Conservation (phyloP, 1,139 yeast species). For the Starmera stellimalicola region DNA sequence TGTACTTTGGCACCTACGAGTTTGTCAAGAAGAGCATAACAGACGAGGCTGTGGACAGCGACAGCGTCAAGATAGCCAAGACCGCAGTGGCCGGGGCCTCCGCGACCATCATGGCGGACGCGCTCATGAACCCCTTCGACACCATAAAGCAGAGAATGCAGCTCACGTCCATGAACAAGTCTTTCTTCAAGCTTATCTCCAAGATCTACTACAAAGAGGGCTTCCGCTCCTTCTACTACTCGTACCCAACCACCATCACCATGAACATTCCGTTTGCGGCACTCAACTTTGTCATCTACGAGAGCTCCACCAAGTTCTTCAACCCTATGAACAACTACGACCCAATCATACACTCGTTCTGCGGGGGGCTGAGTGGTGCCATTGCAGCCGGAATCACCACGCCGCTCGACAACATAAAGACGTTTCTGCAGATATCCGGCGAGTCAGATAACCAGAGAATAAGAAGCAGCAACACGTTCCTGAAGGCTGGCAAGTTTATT, state of each 20-base stretch:
- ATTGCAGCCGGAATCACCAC: constrained; percentile 94
- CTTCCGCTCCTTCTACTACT: constrained; percentile 71
- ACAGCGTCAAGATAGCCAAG: constrained; percentile 53
- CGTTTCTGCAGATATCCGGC: constrained; percentile 57
- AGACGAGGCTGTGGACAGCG: constrained; percentile 35
- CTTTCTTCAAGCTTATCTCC: constrained; percentile 14
- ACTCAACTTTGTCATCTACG: constrained; percentile 88
- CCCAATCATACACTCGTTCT: constrained; percentile 84
- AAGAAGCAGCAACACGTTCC: constrained; percentile 56
- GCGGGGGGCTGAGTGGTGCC: constrained; percentile 96
- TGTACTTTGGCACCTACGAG: constrained; percentile 94
- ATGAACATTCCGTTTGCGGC: constrained; percentile 97
- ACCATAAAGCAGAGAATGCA: constrained; percentile 88
- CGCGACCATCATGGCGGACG: constrained; percentile 90
- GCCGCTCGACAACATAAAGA: constrained; percentile 91
- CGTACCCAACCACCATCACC: constrained; percentile 90
- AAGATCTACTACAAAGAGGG: constrained; percentile 70
- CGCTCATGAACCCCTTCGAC: constrained; percentile 96
- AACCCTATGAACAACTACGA: constrained; percentile 77
- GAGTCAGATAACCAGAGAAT: constrained; percentile 35
- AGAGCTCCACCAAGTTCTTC: constrained; percentile 63
- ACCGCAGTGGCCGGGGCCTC: constrained; percentile 89
- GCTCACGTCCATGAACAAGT: constrained; percentile 23
- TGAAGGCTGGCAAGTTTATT: constrained; percentile 63
- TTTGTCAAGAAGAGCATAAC: constrained; percentile 52